Evolutionary conservation across 495 filamentous ascomycete genomes (phyloP).

Genomic region (Podospora conica): DNA sequence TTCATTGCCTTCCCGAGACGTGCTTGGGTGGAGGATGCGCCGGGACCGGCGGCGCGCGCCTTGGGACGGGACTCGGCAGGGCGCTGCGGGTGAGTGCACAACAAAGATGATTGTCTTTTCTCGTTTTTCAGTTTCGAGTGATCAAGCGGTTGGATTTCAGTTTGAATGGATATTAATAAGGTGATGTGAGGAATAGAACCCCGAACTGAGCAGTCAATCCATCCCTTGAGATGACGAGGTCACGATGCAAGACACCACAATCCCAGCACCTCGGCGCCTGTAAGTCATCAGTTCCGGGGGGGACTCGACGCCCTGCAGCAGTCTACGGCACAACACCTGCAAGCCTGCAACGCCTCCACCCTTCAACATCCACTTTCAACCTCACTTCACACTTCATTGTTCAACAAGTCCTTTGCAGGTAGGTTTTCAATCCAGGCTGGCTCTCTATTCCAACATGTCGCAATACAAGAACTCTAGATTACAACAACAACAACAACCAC

Average conservation of each 20-base stretch:
- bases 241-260: not conserved
- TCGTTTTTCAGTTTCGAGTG: not conserved
- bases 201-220: not conserved
- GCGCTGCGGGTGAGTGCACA: too few relatives aligned
- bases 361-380: not conserved
- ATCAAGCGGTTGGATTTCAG: not conserved
- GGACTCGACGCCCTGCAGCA: not conserved
- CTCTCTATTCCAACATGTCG: conserved; percentile 7
- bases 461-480: not conserved
- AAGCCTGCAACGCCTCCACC: too few relatives aligned
- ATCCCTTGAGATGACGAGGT: not conserved
- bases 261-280: not conserved
- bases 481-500: not conserved
- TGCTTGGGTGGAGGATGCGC: too few relatives aligned
- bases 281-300: not conserved
- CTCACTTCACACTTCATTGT: too few relatives aligned
- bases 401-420: not conserved
- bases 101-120: not conserved
- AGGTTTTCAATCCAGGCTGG: not conserved
- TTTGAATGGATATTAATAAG: not conserved
- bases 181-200: not conserved
- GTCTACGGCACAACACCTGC: not conserved
- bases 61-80: too few relatives aligned
- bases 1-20: too few relatives aligned
- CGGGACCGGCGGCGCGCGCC: too few relatives aligned